phyloP scores from a whole-genome alignment of 2,329 filamentous ascomycete genomes.

The Xylaria sp. region DNA sequence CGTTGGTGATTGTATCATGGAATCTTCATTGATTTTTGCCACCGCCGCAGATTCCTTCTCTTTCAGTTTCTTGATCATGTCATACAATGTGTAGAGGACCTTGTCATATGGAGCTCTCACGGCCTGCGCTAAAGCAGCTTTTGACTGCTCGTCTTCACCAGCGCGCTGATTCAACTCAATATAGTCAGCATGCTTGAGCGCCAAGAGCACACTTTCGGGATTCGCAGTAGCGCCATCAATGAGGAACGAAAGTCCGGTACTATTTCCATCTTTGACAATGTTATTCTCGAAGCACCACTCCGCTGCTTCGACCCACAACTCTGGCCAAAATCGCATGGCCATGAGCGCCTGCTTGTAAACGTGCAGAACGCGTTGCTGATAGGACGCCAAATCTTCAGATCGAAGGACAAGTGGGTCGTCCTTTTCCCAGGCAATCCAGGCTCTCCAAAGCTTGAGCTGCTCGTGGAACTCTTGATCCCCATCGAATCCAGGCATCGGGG shows the following conservation, averaged over 20 bases:
- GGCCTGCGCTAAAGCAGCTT: slow-evolving; percentile 79
- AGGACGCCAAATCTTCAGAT: slow-evolving; percentile 79
- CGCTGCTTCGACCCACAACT: slow-evolving; percentile 94
- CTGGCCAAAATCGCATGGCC: slow-evolving; percentile 92
- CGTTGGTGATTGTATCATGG: slow-evolving; percentile 46
- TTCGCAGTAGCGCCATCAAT: slow-evolving; percentile 87
- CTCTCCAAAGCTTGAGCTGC: slow-evolving; percentile 90
- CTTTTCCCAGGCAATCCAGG: slow-evolving; percentile 96
- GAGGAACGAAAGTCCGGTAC: slow-evolving; percentile 78
- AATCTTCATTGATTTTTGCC: slow-evolving; percentile 65
- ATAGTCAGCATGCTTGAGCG: slow-evolving; percentile 88
- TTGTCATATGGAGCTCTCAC: slow-evolving; percentile 87
- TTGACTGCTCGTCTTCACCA: slow-evolving; percentile 79
- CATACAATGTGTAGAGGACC: slow-evolving; percentile 88
- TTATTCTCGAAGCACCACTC: slow-evolving; percentile 90
- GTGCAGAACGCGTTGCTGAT: slow-evolving; percentile 83
- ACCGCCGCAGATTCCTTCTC: slow-evolving; percentile 70
- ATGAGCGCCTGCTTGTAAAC: slow-evolving; percentile 94
- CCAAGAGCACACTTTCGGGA: slow-evolving; percentile 90
- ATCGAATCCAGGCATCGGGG: slow-evolving; percentile 85
- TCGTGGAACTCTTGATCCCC: slow-evolving; percentile 85
- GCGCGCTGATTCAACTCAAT: slow-evolving; percentile 81
- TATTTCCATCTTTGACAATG: slow-evolving; percentile 65
- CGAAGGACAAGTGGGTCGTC: slow-evolving; percentile 89
- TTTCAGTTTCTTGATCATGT: slow-evolving; percentile 79